phyloP scores from a whole-genome alignment of 352 stramenopile species.

The Thalassiosira allenii region DNA sequence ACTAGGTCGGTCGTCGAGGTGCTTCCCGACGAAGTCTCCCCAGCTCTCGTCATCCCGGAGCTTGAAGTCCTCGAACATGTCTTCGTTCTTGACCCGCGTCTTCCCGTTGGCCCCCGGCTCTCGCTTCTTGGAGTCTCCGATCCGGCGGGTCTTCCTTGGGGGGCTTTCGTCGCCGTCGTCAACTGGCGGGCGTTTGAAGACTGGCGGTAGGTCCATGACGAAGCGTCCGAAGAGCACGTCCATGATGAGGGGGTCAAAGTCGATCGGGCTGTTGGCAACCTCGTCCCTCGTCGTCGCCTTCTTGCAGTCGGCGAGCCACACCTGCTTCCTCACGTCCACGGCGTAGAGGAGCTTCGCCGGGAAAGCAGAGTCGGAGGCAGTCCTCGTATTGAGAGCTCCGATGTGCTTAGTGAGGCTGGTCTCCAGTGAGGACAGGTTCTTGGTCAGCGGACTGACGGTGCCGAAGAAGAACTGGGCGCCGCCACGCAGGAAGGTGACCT shows the following conservation, averaged over 20 bases:
- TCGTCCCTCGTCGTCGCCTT: neutral
- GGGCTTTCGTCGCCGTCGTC: neutral
- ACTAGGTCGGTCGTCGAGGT: neutral
- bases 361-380: neutral
- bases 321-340: neutral
- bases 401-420: neutral
- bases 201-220: neutral
- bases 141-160: neutral
- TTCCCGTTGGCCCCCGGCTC: neutral
- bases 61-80: neutral
- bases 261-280: neutral
- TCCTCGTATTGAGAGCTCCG: neutral
- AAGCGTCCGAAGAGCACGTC: neutral
- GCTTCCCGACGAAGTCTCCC: neutral
- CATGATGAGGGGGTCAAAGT: neutral
- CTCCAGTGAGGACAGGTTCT: neutral
- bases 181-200: neutral
- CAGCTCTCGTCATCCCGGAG: neutral
- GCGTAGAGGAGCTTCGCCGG: neutral
- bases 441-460: neutral
- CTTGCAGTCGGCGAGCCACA: neutral
- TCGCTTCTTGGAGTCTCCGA: neutral
- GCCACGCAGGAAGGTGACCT: neutral
- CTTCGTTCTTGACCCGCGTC: neutral
- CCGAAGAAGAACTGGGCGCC: neutral